Evolutionary conservation across 1,284 basidiomycete species (phyloP).

Genomic region (Sporisorium iseilematis-ciliati): DNA sequence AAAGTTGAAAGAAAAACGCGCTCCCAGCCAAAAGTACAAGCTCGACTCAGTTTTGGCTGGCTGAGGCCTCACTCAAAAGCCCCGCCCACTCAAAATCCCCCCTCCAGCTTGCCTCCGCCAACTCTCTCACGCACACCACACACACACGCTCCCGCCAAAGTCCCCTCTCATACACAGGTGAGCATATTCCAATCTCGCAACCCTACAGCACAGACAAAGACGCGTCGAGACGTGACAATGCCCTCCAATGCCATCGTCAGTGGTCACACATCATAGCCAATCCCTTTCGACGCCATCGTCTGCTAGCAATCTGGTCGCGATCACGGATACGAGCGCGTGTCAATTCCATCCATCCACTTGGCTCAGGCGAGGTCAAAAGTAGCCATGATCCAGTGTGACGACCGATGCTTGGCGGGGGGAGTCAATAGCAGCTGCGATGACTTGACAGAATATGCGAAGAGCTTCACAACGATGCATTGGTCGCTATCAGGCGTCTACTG

Average conservation of each 20-base stretch:
- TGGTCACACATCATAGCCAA: slow-evolving; percentile 21
- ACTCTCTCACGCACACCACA: slow-evolving; percentile 39
- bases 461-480: neutral
- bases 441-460: neutral
- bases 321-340: slow-evolving; percentile 18
- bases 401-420: neutral
- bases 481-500: neutral
- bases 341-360: slow-evolving; percentile 15
- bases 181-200: slow-evolving; percentile 42
- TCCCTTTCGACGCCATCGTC: slow-evolving; percentile 26
- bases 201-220: slow-evolving; percentile 18
- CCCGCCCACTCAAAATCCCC: slow-evolving; percentile 30
- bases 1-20: slow-evolving; percentile 7
- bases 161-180: slow-evolving; percentile 32
- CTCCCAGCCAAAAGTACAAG: neutral
- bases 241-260: slow-evolving; percentile 20
- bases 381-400: too few species aligned
- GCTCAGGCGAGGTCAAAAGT: too few species aligned
- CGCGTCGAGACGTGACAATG: slow-evolving; percentile 46
- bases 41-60: slow-evolving; percentile 18
- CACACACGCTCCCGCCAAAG: slow-evolving; percentile 22
- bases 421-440: neutral
- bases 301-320: slow-evolving; percentile 35
- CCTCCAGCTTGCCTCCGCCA: slow-evolving; percentile 35
- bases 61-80: slow-evolving; percentile 40